Evolutionary conservation across 768 basidiomycete species (phyloP), one percentile per base, ranked within the genome.

Genomic region (Rhodotorula kratochvilovae): DNA sequence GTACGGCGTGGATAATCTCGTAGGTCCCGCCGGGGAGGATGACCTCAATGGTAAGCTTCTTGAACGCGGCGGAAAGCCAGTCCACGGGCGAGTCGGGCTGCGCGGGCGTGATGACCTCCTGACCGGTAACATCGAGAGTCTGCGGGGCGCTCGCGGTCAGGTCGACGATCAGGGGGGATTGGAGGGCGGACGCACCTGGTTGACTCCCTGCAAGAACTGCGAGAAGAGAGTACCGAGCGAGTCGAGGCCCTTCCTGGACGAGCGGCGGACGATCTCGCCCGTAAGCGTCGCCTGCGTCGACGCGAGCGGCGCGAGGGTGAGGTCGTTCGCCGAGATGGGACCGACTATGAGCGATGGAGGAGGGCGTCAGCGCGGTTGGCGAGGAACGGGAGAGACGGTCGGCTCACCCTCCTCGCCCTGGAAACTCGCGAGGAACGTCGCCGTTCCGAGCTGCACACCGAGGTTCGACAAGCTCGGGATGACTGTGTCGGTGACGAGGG

Each of bases 21-120:
- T 84, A 86, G 66, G 83, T 83, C 78, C 87, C 81, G 17, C 88
- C 89, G 23, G 87, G 86, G 21, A 90, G 82, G 39, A 81, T 83
- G 39, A 90, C 88, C 13, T 84, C 72, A 16, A 90, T 83, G 13
- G 84, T 83, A 43, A 90, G 80, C 11, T 87, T 86, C 80, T 87
- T 83, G 82, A 90, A 89, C 11, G 89, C 88, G n/a, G 84, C 82
- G 57, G 84, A 87, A 51, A 90, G 79, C 89, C 88, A 89, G 6
- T 79, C 78, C 23, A 89, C 86, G 0, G 68, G 68, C n/a, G 57
- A 63, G 48, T 67, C 39, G 16, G 68, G 72, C 59, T 74, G 72
- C 33, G 86, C 87, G 17, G 81, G 78, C 21, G 88, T 87, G 63
- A 86, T 85, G 12, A 89, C 87, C 27, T 85, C 85, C 46, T 85